Evolutionary conservation across 768 basidiomycete species (phyloP).

Genomic region (Chiua virens): DNA sequence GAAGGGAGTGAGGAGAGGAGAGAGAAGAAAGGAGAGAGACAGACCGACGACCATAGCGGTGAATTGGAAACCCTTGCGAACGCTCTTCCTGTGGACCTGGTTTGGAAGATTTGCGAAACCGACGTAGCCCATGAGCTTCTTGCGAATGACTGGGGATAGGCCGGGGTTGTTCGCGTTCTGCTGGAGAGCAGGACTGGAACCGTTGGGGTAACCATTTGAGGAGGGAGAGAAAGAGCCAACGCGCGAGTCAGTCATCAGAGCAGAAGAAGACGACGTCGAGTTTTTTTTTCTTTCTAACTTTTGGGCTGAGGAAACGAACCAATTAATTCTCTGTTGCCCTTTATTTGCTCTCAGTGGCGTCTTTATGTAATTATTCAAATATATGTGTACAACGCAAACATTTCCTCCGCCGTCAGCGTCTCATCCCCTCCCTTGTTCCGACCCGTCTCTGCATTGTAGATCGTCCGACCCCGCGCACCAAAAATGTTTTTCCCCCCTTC

Average conservation of each 20-base stretch:
- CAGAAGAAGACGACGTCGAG: conserved; percentile 30
- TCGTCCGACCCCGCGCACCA: conserved; percentile 27
- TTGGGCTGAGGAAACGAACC: conserved; percentile 45
- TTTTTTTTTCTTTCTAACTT: conserved; percentile 40
- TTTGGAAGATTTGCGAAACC: conserved; percentile 98
- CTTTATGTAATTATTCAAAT: conserved; percentile 11
- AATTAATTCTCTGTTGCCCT: conserved; percentile 26
- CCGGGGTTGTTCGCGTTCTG: conserved; percentile 32
- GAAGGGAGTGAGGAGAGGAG: conserved; percentile 8
- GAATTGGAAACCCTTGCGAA: conserved; percentile 98
- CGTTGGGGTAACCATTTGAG: conserved; percentile 61
- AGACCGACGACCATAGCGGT: conserved; percentile 98
- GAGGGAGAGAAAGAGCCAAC: conserved; percentile 56
- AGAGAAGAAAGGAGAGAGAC: conserved; percentile 37
- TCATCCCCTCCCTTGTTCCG: too few species aligned
- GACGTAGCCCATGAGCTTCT: conserved; percentile 94
- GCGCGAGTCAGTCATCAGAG: conserved; percentile 73
- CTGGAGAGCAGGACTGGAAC: conserved; percentile 61
- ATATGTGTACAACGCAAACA: conserved; percentile 44
- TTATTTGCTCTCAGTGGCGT: conserved; percentile 38
- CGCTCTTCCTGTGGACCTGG: conserved; percentile 98
- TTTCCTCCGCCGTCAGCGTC: conserved; percentile 21
- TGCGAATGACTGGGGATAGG: conserved; percentile 55
- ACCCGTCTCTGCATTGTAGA: conserved; percentile 27
- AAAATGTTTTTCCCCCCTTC: background rate